Percentiles rank a stretch among this genome's conserved stretches.
These are phyloP conservation scores for Amylostereum areolatum DNA, from an alignment of 1,284 basidiomycete genomes.

Conservation along the genomic window DNA sequence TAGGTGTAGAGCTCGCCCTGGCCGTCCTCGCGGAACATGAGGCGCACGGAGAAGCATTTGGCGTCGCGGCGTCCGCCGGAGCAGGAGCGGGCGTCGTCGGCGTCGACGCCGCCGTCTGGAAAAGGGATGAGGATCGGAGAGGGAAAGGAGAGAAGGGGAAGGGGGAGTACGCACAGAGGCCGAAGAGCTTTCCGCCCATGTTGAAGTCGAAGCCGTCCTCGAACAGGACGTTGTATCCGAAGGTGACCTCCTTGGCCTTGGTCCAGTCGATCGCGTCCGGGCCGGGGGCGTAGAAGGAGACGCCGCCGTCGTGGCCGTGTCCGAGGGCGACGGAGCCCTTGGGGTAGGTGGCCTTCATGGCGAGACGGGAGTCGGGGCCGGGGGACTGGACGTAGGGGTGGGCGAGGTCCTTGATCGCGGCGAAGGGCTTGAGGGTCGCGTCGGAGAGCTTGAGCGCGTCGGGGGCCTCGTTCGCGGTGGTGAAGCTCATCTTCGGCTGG, in stretches of 20 bases:
- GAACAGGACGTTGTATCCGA: constrained; percentile 54
- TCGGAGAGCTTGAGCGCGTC: constrained; percentile 31
- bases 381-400: constrained; percentile 36
- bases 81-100: constrained; percentile 35
- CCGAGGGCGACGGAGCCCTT: constrained; percentile 50
- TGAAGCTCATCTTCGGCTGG: constrained; percentile 25
- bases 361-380: constrained; percentile 31
- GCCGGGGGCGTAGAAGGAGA: constrained; percentile 52
- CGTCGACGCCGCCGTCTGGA: constrained; percentile 45
- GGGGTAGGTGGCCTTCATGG: constrained; percentile 52
- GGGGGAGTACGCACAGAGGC: constrained; percentile 38
- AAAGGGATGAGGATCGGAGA: background rate
- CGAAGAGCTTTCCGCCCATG: constrained; percentile 50
- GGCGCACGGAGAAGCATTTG: constrained; percentile 47
- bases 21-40: constrained; percentile 50
- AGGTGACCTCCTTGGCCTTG: constrained; percentile 37
- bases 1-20: constrained; percentile 57
- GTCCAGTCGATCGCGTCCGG: constrained; percentile 37
- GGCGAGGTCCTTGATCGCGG: constrained; percentile 25
- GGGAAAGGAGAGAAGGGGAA: background rate
- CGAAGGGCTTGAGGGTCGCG: constrained; percentile 29
- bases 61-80: constrained; percentile 47
- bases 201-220: constrained; percentile 39
- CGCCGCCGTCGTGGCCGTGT: constrained; percentile 46
- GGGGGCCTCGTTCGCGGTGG: constrained; percentile 21